phyloP scores from a whole-genome alignment of 2,329 filamentous ascomycete species.

The Diaporthe aspalathi region DNA sequence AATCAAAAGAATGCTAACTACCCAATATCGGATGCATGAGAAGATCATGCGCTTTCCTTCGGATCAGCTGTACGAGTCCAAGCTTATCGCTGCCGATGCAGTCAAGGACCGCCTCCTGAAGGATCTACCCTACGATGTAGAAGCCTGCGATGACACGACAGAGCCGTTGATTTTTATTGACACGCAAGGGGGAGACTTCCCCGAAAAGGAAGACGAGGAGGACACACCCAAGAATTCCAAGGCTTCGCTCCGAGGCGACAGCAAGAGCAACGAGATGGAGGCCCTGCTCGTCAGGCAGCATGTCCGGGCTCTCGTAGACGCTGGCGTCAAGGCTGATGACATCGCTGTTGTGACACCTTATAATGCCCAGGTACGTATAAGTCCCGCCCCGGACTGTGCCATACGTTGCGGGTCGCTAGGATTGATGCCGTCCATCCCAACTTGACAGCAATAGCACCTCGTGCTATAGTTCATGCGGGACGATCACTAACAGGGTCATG shows the following conservation, averaged over 20 bases:
- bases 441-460: slow-evolving; percentile 19
- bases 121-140: slow-evolving; percentile 81
- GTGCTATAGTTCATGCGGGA: slow-evolving; percentile 33
- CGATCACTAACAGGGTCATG: slow-evolving; percentile 42
- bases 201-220: slow-evolving; percentile 83
- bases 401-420: slow-evolving; percentile 28
- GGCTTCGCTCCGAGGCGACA: slow-evolving; percentile 63
- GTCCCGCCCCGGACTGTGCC: not conserved
- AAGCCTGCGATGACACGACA: slow-evolving; percentile 84
- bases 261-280: slow-evolving; percentile 94
- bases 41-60: slow-evolving; percentile 96
- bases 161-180: slow-evolving; percentile 95
- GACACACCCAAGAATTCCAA: slow-evolving; percentile 63
- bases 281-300: slow-evolving; percentile 83
- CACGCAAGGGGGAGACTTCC: slow-evolving; percentile 93
- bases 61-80: slow-evolving; percentile 84
- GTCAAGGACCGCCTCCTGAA: slow-evolving; percentile 81
- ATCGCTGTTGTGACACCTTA: slow-evolving; percentile 97
- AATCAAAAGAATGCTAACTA: slow-evolving; percentile 96
- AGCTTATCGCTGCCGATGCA: slow-evolving; percentile 81
- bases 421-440: slow-evolving; percentile 28
- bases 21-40: slow-evolving; percentile 98
- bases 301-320: slow-evolving; percentile 78
- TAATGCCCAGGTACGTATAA: slow-evolving; percentile 79
- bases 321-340: slow-evolving; percentile 83